Percentiles rank a stretch among this genome's conserved stretches.
Evolutionary conservation across 2,329 filamentous ascomycete genomes (phyloP).

Genomic region (Lachnellula arida): DNA sequence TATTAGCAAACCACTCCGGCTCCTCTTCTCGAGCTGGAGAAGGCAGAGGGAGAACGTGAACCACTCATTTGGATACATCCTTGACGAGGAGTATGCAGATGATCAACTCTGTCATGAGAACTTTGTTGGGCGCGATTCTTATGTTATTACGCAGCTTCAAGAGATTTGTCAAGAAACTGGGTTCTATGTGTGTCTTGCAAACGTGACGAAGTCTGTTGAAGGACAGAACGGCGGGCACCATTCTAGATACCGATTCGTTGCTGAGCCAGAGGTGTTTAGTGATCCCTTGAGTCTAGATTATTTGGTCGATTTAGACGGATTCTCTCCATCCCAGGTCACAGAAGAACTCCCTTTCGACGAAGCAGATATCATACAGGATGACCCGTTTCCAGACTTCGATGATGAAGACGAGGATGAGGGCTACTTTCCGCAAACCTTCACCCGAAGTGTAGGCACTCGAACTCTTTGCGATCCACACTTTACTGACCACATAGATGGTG

Average conservation of each 20-base stretch:
- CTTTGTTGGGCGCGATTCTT: not conserved
- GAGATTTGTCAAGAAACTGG: not conserved
- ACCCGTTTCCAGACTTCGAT: not conserved
- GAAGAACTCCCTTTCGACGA: not conserved
- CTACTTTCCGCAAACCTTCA: not conserved
- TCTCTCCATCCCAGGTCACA: not conserved
- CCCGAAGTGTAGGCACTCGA: not conserved
- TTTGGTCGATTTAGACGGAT: not conserved
- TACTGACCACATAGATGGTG: not conserved
- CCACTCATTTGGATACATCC: not conserved
- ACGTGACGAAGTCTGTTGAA: not conserved
- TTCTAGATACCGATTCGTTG: too few species aligned
- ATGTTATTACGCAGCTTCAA: not conserved
- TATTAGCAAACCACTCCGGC: not conserved
- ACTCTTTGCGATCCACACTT: not conserved
- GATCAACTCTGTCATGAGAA: not conserved
- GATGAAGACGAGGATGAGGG: not conserved
- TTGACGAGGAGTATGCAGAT: not conserved
- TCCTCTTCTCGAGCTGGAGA: not conserved
- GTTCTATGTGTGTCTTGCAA: not conserved
- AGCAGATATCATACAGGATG: not conserved
- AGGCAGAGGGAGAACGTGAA: not conserved
- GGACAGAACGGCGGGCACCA: not conserved
- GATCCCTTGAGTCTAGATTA: not conserved
- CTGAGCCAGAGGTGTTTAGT: not conserved